These are phyloP conservation scores for Larix kaempferi DNA, from an alignment of 75 land plant species.

Conservation along the genomic window DNA sequence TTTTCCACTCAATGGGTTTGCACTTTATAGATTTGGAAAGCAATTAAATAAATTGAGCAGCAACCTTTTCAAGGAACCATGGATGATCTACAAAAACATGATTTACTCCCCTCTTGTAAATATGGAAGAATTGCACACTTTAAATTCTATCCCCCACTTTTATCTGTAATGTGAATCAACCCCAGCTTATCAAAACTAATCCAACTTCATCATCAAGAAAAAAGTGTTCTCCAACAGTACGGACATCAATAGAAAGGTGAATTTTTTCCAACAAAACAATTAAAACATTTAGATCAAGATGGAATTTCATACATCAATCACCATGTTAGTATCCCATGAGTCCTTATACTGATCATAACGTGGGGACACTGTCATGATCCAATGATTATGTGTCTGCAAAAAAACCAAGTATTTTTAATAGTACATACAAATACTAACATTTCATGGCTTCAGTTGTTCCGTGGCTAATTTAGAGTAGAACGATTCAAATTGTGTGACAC, in stretches of 20 bases:
- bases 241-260: not conserved
- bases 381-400: slow-evolving; percentile 81
- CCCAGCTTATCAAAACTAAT: not conserved
- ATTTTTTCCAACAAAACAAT: not conserved
- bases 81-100: slow-evolving; percentile 97
- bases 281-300: not conserved
- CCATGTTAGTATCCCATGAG: slow-evolving; percentile 83
- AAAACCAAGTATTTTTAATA: not conserved
- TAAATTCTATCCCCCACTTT: slow-evolving; percentile 66
- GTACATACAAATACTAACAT: not conserved
- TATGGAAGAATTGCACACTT: slow-evolving; percentile 87
- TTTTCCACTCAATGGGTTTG: not conserved
- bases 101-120: slow-evolving; percentile 91
- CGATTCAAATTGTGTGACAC: not conserved
- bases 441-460: not conserved
- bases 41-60: not conserved
- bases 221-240: not conserved
- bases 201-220: not conserved
- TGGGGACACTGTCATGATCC: slow-evolving; percentile 88
- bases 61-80: slow-evolving; percentile 84
- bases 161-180: slow-evolving; percentile 38
- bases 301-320: slow-evolving; percentile 40
- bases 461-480: not conserved
- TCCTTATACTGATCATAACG: slow-evolving; percentile 97
- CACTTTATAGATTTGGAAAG: not conserved